Evolutionary conservation across 1,139 yeast genomes (phyloP).

Genomic region (Kluyveromyces marxianus): DNA sequence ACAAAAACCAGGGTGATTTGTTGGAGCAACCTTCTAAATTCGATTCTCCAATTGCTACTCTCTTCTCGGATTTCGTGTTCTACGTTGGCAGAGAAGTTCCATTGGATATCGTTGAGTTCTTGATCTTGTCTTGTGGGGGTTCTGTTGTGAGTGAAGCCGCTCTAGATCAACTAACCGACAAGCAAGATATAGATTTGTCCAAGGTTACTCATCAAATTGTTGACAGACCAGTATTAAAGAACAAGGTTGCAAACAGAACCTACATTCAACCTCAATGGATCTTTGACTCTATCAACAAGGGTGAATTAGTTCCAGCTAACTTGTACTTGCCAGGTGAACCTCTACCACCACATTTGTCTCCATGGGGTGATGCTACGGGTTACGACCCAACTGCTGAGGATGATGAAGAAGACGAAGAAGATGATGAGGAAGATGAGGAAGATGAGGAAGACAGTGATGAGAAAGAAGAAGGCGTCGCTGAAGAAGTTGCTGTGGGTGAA

Average conservation of each 20-base stretch:
- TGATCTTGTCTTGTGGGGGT: slow-evolving; percentile 85
- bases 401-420: slow-evolving; percentile 42
- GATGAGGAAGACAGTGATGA: slow-evolving; percentile 40
- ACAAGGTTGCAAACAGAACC: slow-evolving; percentile 83
- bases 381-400: slow-evolving; percentile 71
- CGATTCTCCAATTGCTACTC: slow-evolving; percentile 47
- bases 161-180: slow-evolving; percentile 56
- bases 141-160: slow-evolving; percentile 79
- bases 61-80: slow-evolving; percentile 72
- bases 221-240: slow-evolving; percentile 77
- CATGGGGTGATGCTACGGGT: slow-evolving; percentile 96
- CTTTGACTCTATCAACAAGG: slow-evolving; percentile 82
- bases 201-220: slow-evolving; percentile 86
- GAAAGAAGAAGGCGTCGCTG: slow-evolving; percentile 40
- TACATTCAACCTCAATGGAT: slow-evolving; percentile 98
- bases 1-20: slow-evolving; percentile 64
- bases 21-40: slow-evolving; percentile 72
- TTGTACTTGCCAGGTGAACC: slow-evolving; percentile 90
- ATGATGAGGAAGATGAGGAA: slow-evolving; percentile 43
- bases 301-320: slow-evolving; percentile 64
- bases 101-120: slow-evolving; percentile 80
- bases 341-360: slow-evolving; percentile 93
- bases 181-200: slow-evolving; percentile 48
- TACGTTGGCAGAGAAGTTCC: slow-evolving; percentile 95
- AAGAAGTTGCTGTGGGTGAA: slow-evolving; percentile 18